Conservation (phyloP, 768 basidiomycete genomes). For the Termitomyces sp. region DNA sequence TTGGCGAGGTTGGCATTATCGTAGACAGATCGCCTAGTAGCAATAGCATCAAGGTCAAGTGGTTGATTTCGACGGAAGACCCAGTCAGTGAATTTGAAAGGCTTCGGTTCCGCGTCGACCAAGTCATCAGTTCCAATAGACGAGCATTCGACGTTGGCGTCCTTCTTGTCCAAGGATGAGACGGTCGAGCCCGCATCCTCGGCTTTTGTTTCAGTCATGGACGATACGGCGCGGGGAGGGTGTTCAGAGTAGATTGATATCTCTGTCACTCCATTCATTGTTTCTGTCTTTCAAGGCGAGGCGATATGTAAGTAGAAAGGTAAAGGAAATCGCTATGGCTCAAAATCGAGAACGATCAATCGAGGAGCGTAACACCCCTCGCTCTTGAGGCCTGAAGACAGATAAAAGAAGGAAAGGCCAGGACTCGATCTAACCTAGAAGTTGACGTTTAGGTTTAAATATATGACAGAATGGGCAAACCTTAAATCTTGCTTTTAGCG, state of each 20-base stretch:
- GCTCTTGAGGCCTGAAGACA: too few species aligned
- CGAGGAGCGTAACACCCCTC: too few species aligned
- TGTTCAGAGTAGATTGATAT: not conserved
- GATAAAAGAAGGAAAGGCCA: too few species aligned
- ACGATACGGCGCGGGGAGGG: constrained; percentile 1
- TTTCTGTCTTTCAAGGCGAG: not conserved
- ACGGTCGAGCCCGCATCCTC: constrained; percentile 5
- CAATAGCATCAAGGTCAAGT: constrained; percentile 33
- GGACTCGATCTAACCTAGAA: too few species aligned
- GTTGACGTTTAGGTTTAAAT: too few species aligned
- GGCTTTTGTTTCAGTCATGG: not conserved
- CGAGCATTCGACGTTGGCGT: constrained; percentile 10
- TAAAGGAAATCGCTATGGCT: too few species aligned
- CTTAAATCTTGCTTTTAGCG: too few species aligned
- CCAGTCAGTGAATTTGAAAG: constrained; percentile 32
- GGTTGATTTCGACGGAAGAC: constrained; percentile 26
- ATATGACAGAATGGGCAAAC: too few species aligned
- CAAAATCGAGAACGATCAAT: too few species aligned
- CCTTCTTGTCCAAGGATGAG: constrained; percentile 4
- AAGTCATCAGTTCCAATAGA: constrained; percentile 24
- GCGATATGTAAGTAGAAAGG: constrained; percentile 1
- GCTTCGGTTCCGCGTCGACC: constrained; percentile 31
- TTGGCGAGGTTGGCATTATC: constrained; percentile 44
- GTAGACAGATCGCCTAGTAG: constrained; percentile 50
- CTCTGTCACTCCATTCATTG: not conserved